Conservation (phyloP, 2,329 filamentous ascomycete genomes). For the Exophiala spinifera region DNA sequence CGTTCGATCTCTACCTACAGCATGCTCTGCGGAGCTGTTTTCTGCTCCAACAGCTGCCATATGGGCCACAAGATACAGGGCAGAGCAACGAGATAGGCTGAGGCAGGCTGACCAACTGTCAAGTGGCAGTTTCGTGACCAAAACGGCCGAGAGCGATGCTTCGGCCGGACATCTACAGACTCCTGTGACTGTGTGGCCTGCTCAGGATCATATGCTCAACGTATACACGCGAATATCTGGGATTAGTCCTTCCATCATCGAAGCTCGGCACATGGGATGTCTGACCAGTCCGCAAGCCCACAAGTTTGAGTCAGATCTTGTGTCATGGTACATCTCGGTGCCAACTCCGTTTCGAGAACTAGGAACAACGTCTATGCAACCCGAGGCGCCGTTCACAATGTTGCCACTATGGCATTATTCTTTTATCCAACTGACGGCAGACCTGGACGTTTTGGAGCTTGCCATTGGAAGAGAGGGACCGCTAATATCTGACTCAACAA, state of each 20-base stretch:
- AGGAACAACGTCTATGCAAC: background rate
- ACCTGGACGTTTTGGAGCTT: slow-evolving; percentile 6
- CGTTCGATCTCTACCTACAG: slow-evolving; percentile 5
- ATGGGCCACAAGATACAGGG: slow-evolving; percentile 9
- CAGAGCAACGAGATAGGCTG: background rate
- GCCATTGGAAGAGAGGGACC: slow-evolving; percentile 12
- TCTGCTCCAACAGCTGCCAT: slow-evolving; percentile 12
- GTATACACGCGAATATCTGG: slow-evolving; percentile 16
- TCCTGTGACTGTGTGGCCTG: too few species aligned
- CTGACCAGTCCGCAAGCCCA: slow-evolving; percentile 3
- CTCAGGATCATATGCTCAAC: slow-evolving; percentile 5
- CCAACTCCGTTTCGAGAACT: background rate
- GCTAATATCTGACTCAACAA: background rate
- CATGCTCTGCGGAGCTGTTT: slow-evolving; percentile 12
- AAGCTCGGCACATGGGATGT: slow-evolving; percentile 11
- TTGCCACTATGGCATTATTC: slow-evolving; percentile 15
- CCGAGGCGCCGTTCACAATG: slow-evolving; percentile 12
- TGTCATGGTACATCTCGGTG: slow-evolving; percentile 10
- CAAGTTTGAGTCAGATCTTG: slow-evolving; percentile 15
- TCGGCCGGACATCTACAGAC: too few species aligned
- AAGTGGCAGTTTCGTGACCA: too few species aligned
- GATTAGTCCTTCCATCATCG: slow-evolving; percentile 13
- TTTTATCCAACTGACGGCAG: slow-evolving; percentile 12
- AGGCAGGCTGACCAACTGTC: background rate
- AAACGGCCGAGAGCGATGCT: too few species aligned